These are phyloP conservation scores for Oryza officinalis DNA, from an alignment of 176 grass and related monocot species.

Conservation along the genomic window DNA sequence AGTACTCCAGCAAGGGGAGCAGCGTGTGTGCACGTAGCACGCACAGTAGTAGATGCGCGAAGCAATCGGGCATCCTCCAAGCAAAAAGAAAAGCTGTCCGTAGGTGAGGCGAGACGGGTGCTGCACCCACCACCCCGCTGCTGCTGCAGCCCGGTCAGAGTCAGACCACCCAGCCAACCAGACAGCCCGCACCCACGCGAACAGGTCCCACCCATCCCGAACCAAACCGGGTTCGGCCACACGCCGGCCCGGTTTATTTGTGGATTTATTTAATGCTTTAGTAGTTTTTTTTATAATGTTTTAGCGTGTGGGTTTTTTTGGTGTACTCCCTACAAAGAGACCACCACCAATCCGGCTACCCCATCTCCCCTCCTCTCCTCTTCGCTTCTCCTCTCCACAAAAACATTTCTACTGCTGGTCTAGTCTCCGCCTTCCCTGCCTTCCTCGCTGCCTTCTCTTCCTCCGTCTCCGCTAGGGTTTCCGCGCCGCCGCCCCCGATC, in stretches of 20 bases:
- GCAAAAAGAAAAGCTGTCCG: not conserved
- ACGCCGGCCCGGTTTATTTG: not conserved
- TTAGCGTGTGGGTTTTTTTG: slow-evolving; percentile 8
- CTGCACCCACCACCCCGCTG: not conserved
- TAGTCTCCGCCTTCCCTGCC: not conserved
- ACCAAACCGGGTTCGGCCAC: too few species aligned
- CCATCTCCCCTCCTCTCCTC: not conserved
- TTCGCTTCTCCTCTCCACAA: not conserved
- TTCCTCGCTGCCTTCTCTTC: not conserved
- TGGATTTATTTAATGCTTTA: too few species aligned
- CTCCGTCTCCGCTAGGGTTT: slow-evolving; percentile 37
- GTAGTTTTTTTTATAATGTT: not conserved
- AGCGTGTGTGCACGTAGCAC: not conserved
- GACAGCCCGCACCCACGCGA: not conserved
- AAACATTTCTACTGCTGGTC: slow-evolving; percentile 37
- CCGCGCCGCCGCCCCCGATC: slow-evolving; percentile 30
- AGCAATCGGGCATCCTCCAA: not conserved
- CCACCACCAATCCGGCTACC: slow-evolving; percentile 51
- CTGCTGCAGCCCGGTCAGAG: not conserved
- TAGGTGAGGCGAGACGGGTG: not conserved
- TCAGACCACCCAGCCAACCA: not conserved
- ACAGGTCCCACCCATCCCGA: not conserved
- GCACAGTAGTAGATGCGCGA: not conserved
- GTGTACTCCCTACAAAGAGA: slow-evolving; percentile 98
- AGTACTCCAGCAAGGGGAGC: not conserved